A percentile compares a stretch with the other conserved stretches of the same genome.
Conservation (phyloP, 495 filamentous ascomycete species). For the Aspergillus carlsbadensis region DNA sequence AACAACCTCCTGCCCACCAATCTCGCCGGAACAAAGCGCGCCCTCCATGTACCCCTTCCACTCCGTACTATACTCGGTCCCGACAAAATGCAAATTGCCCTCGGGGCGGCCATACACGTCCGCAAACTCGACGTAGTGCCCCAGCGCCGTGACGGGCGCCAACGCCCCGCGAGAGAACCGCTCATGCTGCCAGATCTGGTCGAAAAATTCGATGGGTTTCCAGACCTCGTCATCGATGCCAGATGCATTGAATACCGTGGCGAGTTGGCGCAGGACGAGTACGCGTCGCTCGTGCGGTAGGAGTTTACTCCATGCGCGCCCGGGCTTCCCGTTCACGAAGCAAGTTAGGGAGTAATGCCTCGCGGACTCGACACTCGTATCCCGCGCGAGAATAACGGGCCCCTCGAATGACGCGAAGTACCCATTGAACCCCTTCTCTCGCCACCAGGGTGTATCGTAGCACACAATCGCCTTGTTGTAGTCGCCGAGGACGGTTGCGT, state of each 20-base stretch:
- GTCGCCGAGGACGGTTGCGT: conserved; percentile 28
- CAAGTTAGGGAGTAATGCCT: conserved; percentile 38
- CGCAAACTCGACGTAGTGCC: conserved; percentile 18
- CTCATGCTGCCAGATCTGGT: conserved; percentile 15
- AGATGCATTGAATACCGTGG: conserved; percentile 1
- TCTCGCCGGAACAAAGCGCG: conserved; percentile 36
- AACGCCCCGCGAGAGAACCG: conserved; percentile 9
- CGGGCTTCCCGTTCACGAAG: conserved; percentile 34
- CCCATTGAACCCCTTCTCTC: conserved; percentile 28
- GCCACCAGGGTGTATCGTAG: conserved; percentile 43
- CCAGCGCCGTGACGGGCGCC: conserved; percentile 22
- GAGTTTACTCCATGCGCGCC: conserved; percentile 22
- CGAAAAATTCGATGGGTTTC: conserved; percentile 25
- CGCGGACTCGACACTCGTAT: conserved; percentile 31
- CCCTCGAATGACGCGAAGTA: conserved; percentile 30
- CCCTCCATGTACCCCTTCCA: conserved; percentile 55
- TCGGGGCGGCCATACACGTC: conserved; percentile 13
- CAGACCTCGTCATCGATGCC: conserved; percentile 7
- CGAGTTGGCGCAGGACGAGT: conserved; percentile 7
- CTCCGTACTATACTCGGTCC: conserved; percentile 40
- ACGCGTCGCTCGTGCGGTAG: conserved; percentile 16
- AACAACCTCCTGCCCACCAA: conserved; percentile 38
- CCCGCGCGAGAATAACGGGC: conserved; percentile 35
- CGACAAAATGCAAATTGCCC: conserved; percentile 46
- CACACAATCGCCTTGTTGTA: conserved; percentile 37